These are phyloP conservation scores for Fusarium brachygibbosum DNA, from an alignment of 2,329 filamentous ascomycete genomes.

Conservation along the genomic window DNA sequence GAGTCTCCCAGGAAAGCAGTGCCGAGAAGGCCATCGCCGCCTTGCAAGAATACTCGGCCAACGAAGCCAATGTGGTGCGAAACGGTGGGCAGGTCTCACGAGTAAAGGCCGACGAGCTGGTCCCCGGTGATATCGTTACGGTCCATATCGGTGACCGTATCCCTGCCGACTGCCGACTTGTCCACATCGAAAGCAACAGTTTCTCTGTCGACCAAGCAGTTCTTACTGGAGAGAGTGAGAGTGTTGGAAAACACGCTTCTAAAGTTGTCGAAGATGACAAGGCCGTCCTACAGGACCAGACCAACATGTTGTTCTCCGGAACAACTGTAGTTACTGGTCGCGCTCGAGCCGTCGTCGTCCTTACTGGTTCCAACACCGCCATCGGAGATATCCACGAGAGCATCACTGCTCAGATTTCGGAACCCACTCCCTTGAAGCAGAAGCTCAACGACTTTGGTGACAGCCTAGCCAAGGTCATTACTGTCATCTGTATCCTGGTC, in stretches of 20 bases:
- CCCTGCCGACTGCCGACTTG: conserved; percentile 91
- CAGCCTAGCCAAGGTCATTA: conserved; percentile 96
- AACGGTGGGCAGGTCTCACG: conserved; percentile 81
- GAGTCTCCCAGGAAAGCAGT: conserved; percentile 98
- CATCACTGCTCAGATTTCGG: conserved; percentile 97
- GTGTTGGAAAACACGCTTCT: conserved; percentile 84
- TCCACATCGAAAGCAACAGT: conserved; percentile 95
- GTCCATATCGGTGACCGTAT: conserved; percentile 92
- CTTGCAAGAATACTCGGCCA: conserved; percentile 98
- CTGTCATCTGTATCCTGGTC: conserved; percentile 93
- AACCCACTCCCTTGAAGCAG: conserved; percentile 96
- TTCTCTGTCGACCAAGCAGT: conserved; percentile 98
- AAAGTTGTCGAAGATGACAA: conserved; percentile 78
- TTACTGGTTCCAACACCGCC: conserved; percentile 90
- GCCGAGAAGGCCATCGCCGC: conserved; percentile 98
- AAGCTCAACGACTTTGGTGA: conserved; percentile 99
- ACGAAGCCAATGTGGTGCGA: conserved; percentile 93
- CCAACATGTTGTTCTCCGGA: conserved; percentile 98
- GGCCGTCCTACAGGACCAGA: conserved; percentile 96
- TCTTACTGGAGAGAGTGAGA: conserved; percentile 97
- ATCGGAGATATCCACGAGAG: conserved; percentile 99
- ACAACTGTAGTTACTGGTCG: conserved; percentile 96
- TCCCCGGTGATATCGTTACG: conserved; percentile 92
- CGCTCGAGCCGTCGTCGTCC: conserved; percentile 88
- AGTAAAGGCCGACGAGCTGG: conserved; percentile 95